Evolutionary conservation across 495 filamentous ascomycete genomes (phyloP).

Genomic region (Penicillium mononematosum): DNA sequence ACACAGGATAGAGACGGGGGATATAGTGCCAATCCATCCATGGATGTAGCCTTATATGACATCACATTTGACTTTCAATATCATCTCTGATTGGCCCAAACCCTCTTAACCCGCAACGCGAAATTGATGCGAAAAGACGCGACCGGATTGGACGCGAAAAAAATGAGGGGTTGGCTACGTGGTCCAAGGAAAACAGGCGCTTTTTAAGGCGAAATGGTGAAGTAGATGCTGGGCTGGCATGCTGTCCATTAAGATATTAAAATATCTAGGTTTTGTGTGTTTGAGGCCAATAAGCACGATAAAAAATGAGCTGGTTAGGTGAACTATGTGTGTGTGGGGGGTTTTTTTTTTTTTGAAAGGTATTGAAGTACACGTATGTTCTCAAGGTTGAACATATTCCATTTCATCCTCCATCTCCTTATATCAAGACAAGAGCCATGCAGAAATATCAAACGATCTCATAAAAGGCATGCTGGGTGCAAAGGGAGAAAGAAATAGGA

Average conservation of each 20-base stretch:
- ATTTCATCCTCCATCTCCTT: neutral
- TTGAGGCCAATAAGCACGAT: neutral
- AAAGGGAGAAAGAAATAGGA: neutral
- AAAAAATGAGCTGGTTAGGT: neutral
- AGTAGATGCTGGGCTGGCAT: neutral
- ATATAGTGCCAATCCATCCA: too few species aligned
- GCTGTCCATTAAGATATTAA: neutral
- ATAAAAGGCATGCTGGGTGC: neutral
- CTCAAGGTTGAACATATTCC: neutral
- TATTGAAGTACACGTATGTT: neutral
- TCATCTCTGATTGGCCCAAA: constrained; percentile 3
- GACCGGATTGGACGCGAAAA: constrained; percentile 1
- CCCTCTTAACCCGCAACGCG: constrained; percentile 5
- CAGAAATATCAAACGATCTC: neutral
- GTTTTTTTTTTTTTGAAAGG: neutral
- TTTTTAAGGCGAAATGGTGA: too few species aligned
- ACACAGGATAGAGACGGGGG: too few species aligned
- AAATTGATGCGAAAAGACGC: constrained; percentile 18
- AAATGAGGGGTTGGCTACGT: neutral
- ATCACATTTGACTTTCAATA: neutral
- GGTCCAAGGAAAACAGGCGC: neutral
- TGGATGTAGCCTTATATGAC: neutral
- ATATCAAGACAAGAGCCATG: neutral
- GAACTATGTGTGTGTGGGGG: too few species aligned
- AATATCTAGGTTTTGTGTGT: neutral